Evolutionary conservation across 805 yeast species (phyloP).

Genomic region (Saccharomycopsis babjevae): DNA sequence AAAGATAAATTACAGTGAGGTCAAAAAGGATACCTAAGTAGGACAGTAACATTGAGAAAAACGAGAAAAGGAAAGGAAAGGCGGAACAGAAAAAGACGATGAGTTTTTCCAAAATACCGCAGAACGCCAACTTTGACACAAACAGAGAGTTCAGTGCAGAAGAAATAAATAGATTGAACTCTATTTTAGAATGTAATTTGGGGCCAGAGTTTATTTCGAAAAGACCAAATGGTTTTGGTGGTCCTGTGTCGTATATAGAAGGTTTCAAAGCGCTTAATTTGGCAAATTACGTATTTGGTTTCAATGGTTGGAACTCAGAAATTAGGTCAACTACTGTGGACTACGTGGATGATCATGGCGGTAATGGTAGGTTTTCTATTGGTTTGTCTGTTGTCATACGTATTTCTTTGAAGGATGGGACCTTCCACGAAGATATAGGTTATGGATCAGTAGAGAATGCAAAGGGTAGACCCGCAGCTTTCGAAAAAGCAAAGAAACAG

Average conservation of each 20-base stretch:
- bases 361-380: constrained; percentile 45
- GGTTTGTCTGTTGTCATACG: constrained; percentile 69
- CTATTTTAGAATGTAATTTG: constrained; percentile 36
- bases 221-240: constrained; percentile 65
- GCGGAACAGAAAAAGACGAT: not conserved
- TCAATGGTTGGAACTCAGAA: constrained; percentile 76
- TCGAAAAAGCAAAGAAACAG: constrained; percentile 76
- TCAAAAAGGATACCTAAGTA: not conserved
- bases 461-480: constrained; percentile 60
- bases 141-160: constrained; percentile 4
- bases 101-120: not conserved
- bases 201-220: constrained; percentile 75
- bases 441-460: constrained; percentile 78
- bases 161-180: constrained; percentile 16
- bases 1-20: not conserved
- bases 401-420: constrained; percentile 64
- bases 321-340: constrained; percentile 57
- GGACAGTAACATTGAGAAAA: not conserved
- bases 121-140: not conserved
- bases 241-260: constrained; percentile 61
- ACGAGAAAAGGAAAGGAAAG: not conserved
- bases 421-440: constrained; percentile 75
- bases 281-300: constrained; percentile 76
- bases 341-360: constrained; percentile 45
- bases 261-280: constrained; percentile 77